These are phyloP conservation scores for Taphrina wiesneri DNA, from an alignment of 1,139 yeast genomes.

Conservation along the genomic window DNA sequence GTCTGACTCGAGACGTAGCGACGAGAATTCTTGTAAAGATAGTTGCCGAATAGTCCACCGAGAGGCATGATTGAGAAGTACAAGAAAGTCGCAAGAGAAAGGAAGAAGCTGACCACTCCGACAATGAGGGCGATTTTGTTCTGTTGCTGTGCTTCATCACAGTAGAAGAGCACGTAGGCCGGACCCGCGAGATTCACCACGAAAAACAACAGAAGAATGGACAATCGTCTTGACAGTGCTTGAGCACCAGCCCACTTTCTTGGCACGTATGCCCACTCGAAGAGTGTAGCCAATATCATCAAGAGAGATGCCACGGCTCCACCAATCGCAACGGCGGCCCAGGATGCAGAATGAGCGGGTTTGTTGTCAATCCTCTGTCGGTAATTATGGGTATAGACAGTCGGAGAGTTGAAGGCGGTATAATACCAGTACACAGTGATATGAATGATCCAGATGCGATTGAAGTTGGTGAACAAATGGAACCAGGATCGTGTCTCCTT, in stretches of 20 bases:
- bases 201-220: slow-evolving; percentile 69
- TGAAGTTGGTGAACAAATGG: slow-evolving; percentile 90
- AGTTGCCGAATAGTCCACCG: slow-evolving; percentile 93
- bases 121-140: slow-evolving; percentile 74
- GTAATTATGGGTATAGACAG: slow-evolving; percentile 82
- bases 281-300: slow-evolving; percentile 82
- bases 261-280: slow-evolving; percentile 96
- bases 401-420: slow-evolving; percentile 87
- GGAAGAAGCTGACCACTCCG: slow-evolving; percentile 84
- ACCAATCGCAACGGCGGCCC: slow-evolving; percentile 92
- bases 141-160: slow-evolving; percentile 60
- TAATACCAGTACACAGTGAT: slow-evolving; percentile 91
- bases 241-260: slow-evolving; percentile 99
- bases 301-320: slow-evolving; percentile 81
- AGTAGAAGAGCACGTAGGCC: slow-evolving; percentile 77
- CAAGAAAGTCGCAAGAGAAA: slow-evolving; percentile 77
- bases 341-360: slow-evolving; percentile 82
- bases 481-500: slow-evolving; percentile 98
- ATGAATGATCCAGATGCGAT: slow-evolving; percentile 97
- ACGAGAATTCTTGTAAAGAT: slow-evolving; percentile 85
- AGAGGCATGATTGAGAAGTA: slow-evolving; percentile 94
- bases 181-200: slow-evolving; percentile 79
- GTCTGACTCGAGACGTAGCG: slow-evolving; percentile 91
- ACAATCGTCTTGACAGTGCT: slow-evolving; percentile 82
- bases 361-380: slow-evolving; percentile 77